Evolutionary conservation across 2,329 filamentous ascomycete species (phyloP).

Genomic region (Fusarium sp.): DNA sequence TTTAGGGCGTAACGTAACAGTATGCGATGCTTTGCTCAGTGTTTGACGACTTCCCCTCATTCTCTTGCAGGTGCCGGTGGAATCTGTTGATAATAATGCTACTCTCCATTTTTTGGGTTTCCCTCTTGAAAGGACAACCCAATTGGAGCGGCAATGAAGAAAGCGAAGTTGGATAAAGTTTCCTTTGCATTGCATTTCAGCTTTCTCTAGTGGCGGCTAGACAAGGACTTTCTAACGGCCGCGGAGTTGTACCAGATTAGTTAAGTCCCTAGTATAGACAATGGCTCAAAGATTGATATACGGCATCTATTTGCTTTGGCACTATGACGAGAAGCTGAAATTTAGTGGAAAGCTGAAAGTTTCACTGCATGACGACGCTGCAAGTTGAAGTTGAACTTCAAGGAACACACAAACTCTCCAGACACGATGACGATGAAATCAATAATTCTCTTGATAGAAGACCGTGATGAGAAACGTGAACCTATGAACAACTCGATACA

Average conservation of each 20-base stretch:
- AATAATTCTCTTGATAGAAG: background rate
- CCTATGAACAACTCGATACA: background rate
- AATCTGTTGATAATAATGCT: background rate
- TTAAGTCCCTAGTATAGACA: no score
- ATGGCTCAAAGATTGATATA: background rate
- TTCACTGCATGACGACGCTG: background rate
- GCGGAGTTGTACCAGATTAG: background rate
- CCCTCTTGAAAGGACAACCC: no score
- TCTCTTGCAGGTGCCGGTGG: background rate
- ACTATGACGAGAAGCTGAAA: background rate
- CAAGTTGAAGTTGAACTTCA: background rate
- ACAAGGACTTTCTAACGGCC: background rate
- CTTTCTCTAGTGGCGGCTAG: background rate
- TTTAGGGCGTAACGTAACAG: background rate
- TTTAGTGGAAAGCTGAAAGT: fast-evolving
- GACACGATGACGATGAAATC: background rate
- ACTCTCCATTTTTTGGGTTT: background rate
- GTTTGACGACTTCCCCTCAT: background rate
- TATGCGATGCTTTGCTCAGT: background rate
- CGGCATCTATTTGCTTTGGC: background rate
- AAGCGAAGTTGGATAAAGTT: background rate
- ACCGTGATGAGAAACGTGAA: background rate
- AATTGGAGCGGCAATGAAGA: background rate
- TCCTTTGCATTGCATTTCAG: background rate
- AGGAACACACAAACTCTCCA: background rate